Percentiles rank a stretch among this genome's conserved stretches.
These are phyloP conservation scores for Monilinia fructigena DNA, from an alignment of 2,329 filamentous ascomycete genomes.

Conservation along the genomic window DNA sequence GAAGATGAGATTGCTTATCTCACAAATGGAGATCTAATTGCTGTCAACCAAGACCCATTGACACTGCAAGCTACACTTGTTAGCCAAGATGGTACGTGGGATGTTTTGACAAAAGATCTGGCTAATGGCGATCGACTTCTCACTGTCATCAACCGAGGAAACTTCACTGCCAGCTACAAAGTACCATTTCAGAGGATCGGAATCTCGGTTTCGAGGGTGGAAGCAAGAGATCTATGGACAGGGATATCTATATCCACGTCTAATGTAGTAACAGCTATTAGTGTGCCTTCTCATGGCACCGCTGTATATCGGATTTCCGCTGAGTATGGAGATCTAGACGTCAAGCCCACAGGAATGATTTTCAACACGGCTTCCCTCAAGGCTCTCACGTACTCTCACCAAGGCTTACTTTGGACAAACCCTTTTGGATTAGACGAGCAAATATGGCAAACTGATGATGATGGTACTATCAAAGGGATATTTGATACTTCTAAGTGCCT, in stretches of 20 bases:
- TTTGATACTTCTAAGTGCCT: conserved; percentile 42
- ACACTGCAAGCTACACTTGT: conserved; percentile 45
- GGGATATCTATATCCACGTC: conserved; percentile 42
- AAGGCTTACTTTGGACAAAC: conserved; percentile 39
- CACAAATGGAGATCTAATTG: conserved; percentile 40
- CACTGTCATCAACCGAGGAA: conserved; percentile 48
- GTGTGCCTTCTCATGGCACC: conserved; percentile 42
- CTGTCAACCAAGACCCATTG: conserved; percentile 36
- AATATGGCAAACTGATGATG: conserved; percentile 44
- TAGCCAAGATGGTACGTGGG: conserved; percentile 45
- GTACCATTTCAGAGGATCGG: conserved; percentile 36
- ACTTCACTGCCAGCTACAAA: conserved; percentile 40
- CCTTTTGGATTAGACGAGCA: conserved; percentile 46
- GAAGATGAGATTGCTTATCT: conserved; percentile 42
- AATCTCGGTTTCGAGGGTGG: conserved; percentile 31
- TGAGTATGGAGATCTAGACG: conserved; percentile 30
- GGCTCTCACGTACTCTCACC: conserved; percentile 42
- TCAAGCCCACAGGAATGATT: conserved; percentile 48
- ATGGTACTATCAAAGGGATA: conserved; percentile 44
- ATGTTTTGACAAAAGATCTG: conserved; percentile 49
- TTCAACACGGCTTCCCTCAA: conserved; percentile 49
- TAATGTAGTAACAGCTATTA: conserved; percentile 40
- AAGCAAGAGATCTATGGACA: conserved; percentile 48
- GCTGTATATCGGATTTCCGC: conserved; percentile 45
- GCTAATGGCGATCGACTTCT: conserved; percentile 49